A percentile compares a stretch with the other conserved stretches of the same genome.
Conservation (phyloP, 495 filamentous ascomycete species). For the Bacidia gigantensis region DNA sequence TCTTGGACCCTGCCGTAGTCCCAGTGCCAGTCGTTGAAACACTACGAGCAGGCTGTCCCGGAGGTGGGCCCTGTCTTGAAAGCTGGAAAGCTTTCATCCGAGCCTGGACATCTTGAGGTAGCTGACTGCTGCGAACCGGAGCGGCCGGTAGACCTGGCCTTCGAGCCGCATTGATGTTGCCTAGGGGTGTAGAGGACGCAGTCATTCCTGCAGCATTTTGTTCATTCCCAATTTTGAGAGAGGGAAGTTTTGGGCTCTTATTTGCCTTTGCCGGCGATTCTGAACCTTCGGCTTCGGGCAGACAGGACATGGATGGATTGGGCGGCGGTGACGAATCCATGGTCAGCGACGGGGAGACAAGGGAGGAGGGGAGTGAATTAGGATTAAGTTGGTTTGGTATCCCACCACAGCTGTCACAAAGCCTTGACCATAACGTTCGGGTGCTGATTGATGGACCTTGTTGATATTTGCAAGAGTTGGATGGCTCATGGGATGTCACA, state of each 20-base stretch:
- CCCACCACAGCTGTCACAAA: too few relatives aligned
- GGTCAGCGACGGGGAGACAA: neutral
- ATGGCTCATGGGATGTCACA: too few relatives aligned
- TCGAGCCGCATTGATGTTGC: slow-evolving; percentile 68
- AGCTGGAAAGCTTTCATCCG: slow-evolving; percentile 68
- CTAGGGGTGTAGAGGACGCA: slow-evolving; percentile 64
- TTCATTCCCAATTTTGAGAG: slow-evolving; percentile 25
- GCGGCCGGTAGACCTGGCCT: slow-evolving; percentile 44
- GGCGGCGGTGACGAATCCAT: neutral
- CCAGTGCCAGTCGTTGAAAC: slow-evolving; percentile 6
- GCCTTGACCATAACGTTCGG: too few relatives aligned
- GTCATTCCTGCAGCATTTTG: slow-evolving; percentile 43
- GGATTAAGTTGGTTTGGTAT: too few relatives aligned
- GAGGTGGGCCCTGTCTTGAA: slow-evolving; percentile 43
- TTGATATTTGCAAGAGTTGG: too few relatives aligned
- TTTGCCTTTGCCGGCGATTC: neutral
- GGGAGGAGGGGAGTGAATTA: too few relatives aligned
- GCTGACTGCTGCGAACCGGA: slow-evolving; percentile 36
- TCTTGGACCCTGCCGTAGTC: slow-evolving; percentile 25
- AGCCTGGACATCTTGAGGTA: slow-evolving; percentile 69
- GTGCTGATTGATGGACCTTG: too few relatives aligned
- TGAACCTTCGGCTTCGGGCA: neutral
- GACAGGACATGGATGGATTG: neutral
- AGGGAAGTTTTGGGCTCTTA: slow-evolving; percentile 16
- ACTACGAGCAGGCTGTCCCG: slow-evolving; percentile 19